Conservation (phyloP, 805 yeast genomes). For the Yarrowia osloensis region DNA sequence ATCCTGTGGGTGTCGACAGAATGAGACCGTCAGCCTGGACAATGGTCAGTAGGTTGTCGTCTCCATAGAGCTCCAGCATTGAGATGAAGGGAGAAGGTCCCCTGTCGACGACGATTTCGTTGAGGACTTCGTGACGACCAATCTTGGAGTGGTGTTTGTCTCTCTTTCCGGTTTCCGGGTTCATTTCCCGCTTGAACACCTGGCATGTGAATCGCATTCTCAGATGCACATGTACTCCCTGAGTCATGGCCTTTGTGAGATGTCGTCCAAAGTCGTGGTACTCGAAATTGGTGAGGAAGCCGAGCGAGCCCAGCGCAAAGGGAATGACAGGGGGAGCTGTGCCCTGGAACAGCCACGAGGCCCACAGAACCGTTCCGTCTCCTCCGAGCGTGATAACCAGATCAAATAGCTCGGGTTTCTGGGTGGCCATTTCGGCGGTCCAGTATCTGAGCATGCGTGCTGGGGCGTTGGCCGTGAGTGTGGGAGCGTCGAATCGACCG, state of each 20-base stretch:
- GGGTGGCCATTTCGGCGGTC: constrained; percentile 57
- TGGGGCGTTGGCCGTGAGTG: constrained; percentile 33
- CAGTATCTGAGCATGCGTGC: constrained; percentile 57
- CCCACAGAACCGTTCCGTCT: constrained; percentile 89
- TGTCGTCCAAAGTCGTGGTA: constrained; percentile 69
- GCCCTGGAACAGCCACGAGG: constrained; percentile 77
- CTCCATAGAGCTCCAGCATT: constrained; percentile 85
- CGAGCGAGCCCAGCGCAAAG: constrained; percentile 85
- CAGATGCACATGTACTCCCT: constrained; percentile 75
- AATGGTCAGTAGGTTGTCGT: constrained; percentile 77
- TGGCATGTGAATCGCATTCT: constrained; percentile 88
- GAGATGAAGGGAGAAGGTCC: constrained; percentile 95
- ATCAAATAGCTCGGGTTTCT: constrained; percentile 57
- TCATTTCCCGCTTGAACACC: constrained; percentile 51
- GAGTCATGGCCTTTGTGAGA: constrained; percentile 58
- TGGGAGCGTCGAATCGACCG: constrained; percentile 58
- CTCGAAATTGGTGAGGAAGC: constrained; percentile 83
- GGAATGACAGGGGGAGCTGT: constrained; percentile 88
- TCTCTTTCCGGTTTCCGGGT: constrained; percentile 34
- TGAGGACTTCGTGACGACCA: constrained; percentile 65
- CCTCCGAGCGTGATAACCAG: constrained; percentile 88
- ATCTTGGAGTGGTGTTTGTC: constrained; percentile 48
- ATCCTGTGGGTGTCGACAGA: constrained; percentile 92
- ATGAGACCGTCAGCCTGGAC: constrained; percentile 95
- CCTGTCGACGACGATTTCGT: constrained; percentile 87